Percentiles rank a stretch among this genome's conserved stretches.
These are phyloP conservation scores for Polychaeton citri DNA, from an alignment of 2,329 filamentous ascomycete species.

Conservation along the genomic window DNA sequence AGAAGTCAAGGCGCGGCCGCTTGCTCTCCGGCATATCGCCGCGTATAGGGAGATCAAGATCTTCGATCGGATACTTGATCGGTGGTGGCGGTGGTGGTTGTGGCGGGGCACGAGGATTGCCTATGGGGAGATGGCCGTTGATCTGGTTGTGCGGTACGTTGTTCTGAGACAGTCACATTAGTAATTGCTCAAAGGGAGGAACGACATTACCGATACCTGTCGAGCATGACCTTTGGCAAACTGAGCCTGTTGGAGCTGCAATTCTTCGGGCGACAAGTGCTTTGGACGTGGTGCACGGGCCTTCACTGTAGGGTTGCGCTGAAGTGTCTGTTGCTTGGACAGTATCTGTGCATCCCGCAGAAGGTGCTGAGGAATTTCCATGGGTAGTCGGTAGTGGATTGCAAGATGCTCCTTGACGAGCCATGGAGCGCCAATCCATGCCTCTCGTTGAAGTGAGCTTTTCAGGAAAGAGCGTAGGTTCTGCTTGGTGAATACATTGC, in stretches of 20 bases:
- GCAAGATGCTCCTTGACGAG: slow-evolving; percentile 80
- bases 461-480: slow-evolving; percentile 91
- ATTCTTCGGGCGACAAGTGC: no score
- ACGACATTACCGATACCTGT: no score
- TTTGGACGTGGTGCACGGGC: neutral
- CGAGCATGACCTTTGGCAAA: no score
- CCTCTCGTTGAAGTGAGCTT: slow-evolving; percentile 79
- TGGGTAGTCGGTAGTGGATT: slow-evolving; percentile 70
- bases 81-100: slow-evolving; percentile 53
- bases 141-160: neutral
- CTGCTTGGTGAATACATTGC: slow-evolving; percentile 87
- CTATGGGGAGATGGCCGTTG: neutral
- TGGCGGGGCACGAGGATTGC: slow-evolving; percentile 27
- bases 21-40: slow-evolving; percentile 24
- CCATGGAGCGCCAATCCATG: slow-evolving; percentile 96
- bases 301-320: neutral
- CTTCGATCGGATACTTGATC: slow-evolving; percentile 91
- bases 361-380: slow-evolving; percentile 70
- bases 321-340: neutral
- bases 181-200: no score
- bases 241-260: no score
- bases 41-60: slow-evolving; percentile 62
- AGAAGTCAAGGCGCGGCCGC: slow-evolving; percentile 65
- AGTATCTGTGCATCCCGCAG: slow-evolving; percentile 59
- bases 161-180: no score